Evolutionary conservation across 352 stramenopile genomes (phyloP), one percentile per base, ranked within the genome.

Genomic region (Albugo candida): DNA sequence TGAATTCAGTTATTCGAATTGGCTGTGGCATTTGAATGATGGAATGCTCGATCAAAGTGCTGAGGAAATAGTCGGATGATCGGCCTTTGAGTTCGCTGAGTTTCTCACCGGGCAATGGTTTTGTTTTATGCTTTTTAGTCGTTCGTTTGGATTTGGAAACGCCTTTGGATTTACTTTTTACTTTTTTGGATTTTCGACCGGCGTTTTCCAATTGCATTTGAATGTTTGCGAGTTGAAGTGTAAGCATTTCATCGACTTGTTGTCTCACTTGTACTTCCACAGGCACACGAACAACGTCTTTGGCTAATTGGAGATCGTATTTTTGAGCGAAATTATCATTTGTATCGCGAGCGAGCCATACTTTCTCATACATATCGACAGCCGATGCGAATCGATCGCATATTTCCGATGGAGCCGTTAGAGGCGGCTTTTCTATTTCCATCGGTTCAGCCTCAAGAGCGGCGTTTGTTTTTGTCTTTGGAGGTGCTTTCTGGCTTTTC

Each of bases 171-270:
- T 70, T 72, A 42, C 94, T 80, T 44, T 82, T 94, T 5, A 66
- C 70, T 24, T 86, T 91, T 51, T 87, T 89, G 10, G 64, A 63
- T 10, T 59, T 60, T 6, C 58, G 61, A 1, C 74, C 70, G 11
- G 71, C 77, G 0, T 74, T 72, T 31, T 82, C 74, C 6, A 95
- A 62, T 56, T 94, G 80, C 34, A 74, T 60, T 52, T 95, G 95
- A 59, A 96, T 94, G 68, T 97, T 97, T 24, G 82, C 69, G 16
- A 97, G 71, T 51, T 95, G 92, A 37, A 92, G 63, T n/a, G 94
- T 64, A 14, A 97, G 62, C 70, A 96, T 94, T 49, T 96, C 82
- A 47, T 97, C 91, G 44, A 97, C 87, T 62, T 93, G 68, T 51
- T 86, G 68, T 5, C 75, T 82, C 11, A 95, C 70, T 45, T 95